phyloP scores from a whole-genome alignment of 2,329 filamentous ascomycete genomes.

The Graphilbum ipis-grandicollis region DNA sequence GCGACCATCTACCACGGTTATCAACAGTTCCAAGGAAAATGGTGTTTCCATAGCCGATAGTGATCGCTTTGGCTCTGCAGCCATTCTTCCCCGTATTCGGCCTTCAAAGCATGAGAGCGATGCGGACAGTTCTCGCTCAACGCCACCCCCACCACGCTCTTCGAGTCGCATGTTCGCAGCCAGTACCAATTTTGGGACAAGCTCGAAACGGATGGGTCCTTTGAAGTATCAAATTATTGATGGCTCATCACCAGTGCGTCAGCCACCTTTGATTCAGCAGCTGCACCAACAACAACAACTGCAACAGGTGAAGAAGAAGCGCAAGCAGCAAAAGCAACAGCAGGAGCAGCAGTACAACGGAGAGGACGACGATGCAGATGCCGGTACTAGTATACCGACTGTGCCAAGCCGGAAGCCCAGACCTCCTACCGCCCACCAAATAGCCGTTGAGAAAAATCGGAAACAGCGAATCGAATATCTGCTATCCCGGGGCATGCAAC shows the following conservation, averaged over 20 bases:
- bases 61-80: slow-evolving; percentile 32
- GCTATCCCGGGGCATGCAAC: slow-evolving; percentile 55
- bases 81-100: slow-evolving; percentile 40
- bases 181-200: no score
- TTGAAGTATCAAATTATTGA: slow-evolving; percentile 45
- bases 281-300: slow-evolving; percentile 13
- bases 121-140: slow-evolving; percentile 33
- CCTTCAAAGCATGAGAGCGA: slow-evolving; percentile 45
- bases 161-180: slow-evolving; percentile 17
- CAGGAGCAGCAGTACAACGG: slow-evolving; percentile 1
- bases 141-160: slow-evolving; percentile 26
- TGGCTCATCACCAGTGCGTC: slow-evolving; percentile 39
- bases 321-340: slow-evolving; percentile 10
- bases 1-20: slow-evolving; percentile 9
- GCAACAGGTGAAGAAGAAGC: slow-evolving; percentile 1
- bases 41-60: slow-evolving; percentile 19
- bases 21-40: slow-evolving; percentile 9
- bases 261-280: slow-evolving; percentile 12
- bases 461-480: slow-evolving; percentile 69
- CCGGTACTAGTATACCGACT: slow-evolving; percentile 1
- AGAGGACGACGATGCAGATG: slow-evolving; percentile 7
- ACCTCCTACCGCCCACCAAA: slow-evolving; percentile 64
- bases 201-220: slow-evolving; percentile 28
- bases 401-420: slow-evolving; percentile 42
- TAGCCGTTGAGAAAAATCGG: slow-evolving; percentile 64